Conservation (phyloP, 108 stramenopile genomes). For the Cylindrotheca fusiformis region DNA sequence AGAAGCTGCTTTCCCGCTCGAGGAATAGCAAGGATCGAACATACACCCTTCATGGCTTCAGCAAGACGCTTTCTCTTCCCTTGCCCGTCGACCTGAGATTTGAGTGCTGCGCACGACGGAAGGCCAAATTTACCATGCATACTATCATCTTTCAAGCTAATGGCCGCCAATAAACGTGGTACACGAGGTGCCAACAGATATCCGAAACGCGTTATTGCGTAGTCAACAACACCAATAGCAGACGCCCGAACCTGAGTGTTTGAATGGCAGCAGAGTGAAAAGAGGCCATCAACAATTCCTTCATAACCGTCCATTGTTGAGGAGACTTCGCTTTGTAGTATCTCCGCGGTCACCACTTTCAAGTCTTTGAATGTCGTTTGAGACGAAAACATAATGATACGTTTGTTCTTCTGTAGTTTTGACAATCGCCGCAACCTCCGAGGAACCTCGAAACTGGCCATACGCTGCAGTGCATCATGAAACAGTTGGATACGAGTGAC, state of each 20-base stretch:
- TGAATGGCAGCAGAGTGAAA: conserved; percentile 78
- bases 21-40: conserved; percentile 55
- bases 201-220: conserved; percentile 74
- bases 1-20: conserved; percentile 60
- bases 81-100: conserved; percentile 55
- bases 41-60: conserved; percentile 85
- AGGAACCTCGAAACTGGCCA: conserved; percentile 76
- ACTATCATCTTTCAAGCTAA: conserved; percentile 59
- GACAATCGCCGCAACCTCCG: conserved; percentile 46
- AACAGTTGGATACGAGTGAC: conserved; percentile 68
- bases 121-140: conserved; percentile 67
- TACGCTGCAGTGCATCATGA: conserved; percentile 62
- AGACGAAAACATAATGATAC: conserved; percentile 35
- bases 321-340: conserved; percentile 2
- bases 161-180: conserved; percentile 58
- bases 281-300: conserved; percentile 76
- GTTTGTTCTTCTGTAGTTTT: conserved; percentile 19
- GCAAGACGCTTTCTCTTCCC: conserved; percentile 76
- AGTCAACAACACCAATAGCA: conserved; percentile 74
- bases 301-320: conserved; percentile 64
- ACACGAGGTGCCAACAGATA: conserved; percentile 65
- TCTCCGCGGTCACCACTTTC: conserved; percentile 4
- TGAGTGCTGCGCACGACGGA: conserved; percentile 59
- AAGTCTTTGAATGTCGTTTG: conserved; percentile 17
- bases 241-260: conserved; percentile 81